These are phyloP conservation scores for Fraxinus sp. DNA, from an alignment of 305 asterid species.

Conservation along the genomic window DNA sequence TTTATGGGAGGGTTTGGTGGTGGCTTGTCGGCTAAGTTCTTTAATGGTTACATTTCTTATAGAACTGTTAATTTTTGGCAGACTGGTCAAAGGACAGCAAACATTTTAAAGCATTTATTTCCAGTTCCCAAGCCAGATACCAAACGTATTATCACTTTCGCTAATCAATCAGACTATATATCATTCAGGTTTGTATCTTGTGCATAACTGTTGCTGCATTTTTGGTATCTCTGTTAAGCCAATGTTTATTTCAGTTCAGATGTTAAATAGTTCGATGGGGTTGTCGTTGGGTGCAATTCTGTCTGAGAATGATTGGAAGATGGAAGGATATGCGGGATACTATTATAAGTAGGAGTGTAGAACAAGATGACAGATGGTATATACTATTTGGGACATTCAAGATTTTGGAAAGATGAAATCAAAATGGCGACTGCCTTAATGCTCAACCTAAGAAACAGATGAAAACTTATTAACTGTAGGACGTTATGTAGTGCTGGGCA, in stretches of 20 bases:
- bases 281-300: not conserved
- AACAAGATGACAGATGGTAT: not conserved
- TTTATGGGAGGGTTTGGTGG: not conserved
- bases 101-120: constrained; percentile 79
- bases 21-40: not conserved
- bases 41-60: constrained; percentile 1
- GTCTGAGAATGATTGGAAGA: not conserved
- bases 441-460: not conserved
- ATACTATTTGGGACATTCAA: not conserved
- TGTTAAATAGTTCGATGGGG: not conserved
- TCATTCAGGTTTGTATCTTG: constrained; percentile 71
- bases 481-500: not conserved
- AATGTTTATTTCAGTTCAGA: not conserved
- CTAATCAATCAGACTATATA: constrained; percentile 68
- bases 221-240: not conserved
- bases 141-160: constrained; percentile 77
- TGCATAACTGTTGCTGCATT: constrained; percentile 1
- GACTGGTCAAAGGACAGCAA: constrained; percentile 85
- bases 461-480: not conserved
- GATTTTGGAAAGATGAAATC: not conserved
- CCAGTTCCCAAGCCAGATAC: constrained; percentile 95
- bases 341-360: not conserved
- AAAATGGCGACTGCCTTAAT: not conserved
- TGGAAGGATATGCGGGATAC: not conserved
- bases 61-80: constrained; percentile 36